Conservation (phyloP, 805 yeast genomes). For the Nakazawaea wyomingensis region DNA sequence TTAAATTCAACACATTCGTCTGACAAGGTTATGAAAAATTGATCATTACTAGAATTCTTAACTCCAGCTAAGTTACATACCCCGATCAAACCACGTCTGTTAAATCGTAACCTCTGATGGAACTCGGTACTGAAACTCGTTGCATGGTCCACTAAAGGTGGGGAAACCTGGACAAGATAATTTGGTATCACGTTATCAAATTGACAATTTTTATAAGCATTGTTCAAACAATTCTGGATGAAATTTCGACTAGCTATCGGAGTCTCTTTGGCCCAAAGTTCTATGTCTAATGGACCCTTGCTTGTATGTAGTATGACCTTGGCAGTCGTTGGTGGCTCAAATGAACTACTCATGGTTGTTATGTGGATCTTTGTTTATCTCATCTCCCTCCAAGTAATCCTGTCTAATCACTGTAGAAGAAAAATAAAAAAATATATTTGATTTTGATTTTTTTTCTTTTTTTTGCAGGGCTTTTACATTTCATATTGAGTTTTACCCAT, state of each 20-base stretch:
- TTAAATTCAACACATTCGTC: conserved; percentile 40
- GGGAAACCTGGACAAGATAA: conserved; percentile 13
- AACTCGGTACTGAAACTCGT: conserved; percentile 30
- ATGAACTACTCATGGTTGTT: not conserved
- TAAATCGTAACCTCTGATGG: conserved; percentile 46
- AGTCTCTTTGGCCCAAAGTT: conserved; percentile 65
- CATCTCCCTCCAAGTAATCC: no score
- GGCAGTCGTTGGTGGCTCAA: conserved; percentile 55
- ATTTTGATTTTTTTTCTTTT: no score
- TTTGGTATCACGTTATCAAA: conserved; percentile 37
- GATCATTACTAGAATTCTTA: conserved; percentile 28
- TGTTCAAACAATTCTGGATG: conserved; percentile 41
- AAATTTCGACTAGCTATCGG: conserved; percentile 46
- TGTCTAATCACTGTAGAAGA: no score
- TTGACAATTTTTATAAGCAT: conserved; percentile 32
- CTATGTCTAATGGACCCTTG: conserved; percentile 55
- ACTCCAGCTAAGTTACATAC: conserved; percentile 31
- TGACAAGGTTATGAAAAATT: conserved; percentile 40
- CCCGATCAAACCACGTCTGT: conserved; percentile 51
- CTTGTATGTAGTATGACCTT: conserved; percentile 51
- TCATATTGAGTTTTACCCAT: no score
- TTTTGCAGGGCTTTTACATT: no score
- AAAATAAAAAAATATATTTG: no score
- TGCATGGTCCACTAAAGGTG: not conserved
- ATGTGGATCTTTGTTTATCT: no score